Conservation (phyloP, 2,329 filamentous ascomycete genomes). For the Fusarium fracticaudum region DNA sequence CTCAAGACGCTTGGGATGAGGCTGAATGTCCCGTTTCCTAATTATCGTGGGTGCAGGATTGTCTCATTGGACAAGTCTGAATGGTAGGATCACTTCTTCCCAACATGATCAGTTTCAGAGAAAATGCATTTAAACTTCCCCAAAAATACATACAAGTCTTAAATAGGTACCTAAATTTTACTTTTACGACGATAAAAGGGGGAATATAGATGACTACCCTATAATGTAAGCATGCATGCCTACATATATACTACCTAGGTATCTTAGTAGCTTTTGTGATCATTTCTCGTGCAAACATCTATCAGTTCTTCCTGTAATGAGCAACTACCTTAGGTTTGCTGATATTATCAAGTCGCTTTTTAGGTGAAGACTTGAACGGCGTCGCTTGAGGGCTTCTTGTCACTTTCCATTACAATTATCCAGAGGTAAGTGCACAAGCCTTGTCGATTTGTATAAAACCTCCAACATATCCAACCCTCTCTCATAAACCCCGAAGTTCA, state of each 20-base stretch:
- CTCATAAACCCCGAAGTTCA: not conserved
- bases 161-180: not conserved
- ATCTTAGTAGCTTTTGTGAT: not conserved
- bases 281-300: not conserved
- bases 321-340: not conserved
- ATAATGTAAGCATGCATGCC: no score
- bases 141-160: not conserved
- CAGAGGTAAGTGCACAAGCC: not conserved
- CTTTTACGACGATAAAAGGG: not conserved
- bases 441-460: not conserved
- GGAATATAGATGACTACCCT: not conserved
- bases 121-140: not conserved
- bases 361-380: not conserved
- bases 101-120: not conserved
- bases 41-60: not conserved
- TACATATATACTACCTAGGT: not conserved
- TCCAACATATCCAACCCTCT: not conserved
- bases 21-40: not conserved
- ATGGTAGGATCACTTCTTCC: not conserved
- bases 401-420: not conserved
- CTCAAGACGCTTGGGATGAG: not conserved
- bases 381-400: not conserved
- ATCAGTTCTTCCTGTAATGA: not conserved
- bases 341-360: not conserved
- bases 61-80: not conserved